Evolutionary conservation across 495 filamentous ascomycete genomes (phyloP).

Genomic region (Penicilliopsis zonata): DNA sequence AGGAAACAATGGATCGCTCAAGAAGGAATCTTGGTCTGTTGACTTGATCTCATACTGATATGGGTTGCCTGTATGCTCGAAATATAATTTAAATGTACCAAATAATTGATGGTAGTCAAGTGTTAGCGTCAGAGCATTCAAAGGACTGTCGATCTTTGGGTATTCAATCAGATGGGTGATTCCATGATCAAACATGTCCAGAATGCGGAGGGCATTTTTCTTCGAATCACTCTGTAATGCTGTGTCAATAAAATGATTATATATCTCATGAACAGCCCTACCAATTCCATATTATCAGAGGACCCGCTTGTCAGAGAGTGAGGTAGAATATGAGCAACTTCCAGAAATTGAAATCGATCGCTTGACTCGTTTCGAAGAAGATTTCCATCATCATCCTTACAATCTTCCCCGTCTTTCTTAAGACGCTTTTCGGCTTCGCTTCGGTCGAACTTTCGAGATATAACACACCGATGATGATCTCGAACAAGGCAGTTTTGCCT

Average conservation of each 20-base stretch:
- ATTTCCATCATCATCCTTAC: constrained; percentile 7
- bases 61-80: constrained; percentile 9
- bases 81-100: constrained; percentile 13
- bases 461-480: constrained; percentile 13
- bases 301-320: constrained; percentile 6
- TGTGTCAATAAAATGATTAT: constrained; percentile 1
- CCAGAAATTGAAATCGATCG: constrained; percentile 6
- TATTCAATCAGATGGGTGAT: constrained; percentile 8
- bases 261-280: background rate
- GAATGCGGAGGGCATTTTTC: constrained; percentile 8
- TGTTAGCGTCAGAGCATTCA: constrained; percentile 12
- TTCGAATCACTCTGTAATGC: constrained; percentile 9
- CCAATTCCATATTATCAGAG: constrained; percentile 5
- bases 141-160: constrained; percentile 3
- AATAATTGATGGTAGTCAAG: constrained; percentile 15
- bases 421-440: constrained; percentile 7
- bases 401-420: constrained; percentile 3
- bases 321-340: constrained; percentile 12
- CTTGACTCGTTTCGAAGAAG: constrained; percentile 5
- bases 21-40: constrained; percentile 8
- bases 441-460: constrained; percentile 13
- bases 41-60: constrained; percentile 15
- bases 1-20: constrained; percentile 15
- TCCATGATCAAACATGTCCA: constrained; percentile 12
- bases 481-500: constrained; percentile 10